Conservation (phyloP, 2,329 filamentous ascomycete genomes). For the Hymenoscyphus salicellus region DNA sequence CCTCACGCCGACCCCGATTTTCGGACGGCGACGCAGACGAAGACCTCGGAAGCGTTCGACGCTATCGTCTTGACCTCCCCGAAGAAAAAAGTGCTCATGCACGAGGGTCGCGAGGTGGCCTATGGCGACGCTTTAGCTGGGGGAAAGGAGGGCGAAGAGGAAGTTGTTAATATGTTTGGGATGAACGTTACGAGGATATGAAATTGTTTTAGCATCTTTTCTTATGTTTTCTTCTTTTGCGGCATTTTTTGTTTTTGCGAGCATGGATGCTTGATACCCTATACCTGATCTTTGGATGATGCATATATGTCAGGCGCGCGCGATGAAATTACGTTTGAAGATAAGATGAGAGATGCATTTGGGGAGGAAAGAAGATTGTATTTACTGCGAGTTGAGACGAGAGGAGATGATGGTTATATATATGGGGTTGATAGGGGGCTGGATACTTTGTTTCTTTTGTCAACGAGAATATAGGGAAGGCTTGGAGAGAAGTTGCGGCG, state of each 20-base stretch:
- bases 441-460: too few relatives aligned
- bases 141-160: neutral
- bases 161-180: neutral
- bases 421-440: too few relatives aligned
- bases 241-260: neutral
- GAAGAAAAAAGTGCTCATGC: constrained; percentile 30
- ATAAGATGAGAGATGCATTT: too few relatives aligned
- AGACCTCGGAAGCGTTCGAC: constrained; percentile 59
- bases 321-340: too few relatives aligned
- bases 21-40: constrained; percentile 44
- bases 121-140: constrained; percentile 3
- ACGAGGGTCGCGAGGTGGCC: neutral
- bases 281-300: too few relatives aligned
- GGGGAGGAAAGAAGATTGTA: too few relatives aligned
- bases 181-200: neutral
- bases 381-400: too few relatives aligned
- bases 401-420: too few relatives aligned
- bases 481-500: too few relatives aligned
- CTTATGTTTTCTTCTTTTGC: neutral
- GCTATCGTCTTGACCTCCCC: constrained; percentile 59
- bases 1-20: constrained; percentile 50
- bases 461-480: too few relatives aligned
- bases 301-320: too few relatives aligned
- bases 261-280: too few relatives aligned
- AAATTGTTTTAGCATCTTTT: neutral